phyloP scores from a whole-genome alignment of 371 early-diverging fungal species.

The Lichtheimia ornata region DNA sequence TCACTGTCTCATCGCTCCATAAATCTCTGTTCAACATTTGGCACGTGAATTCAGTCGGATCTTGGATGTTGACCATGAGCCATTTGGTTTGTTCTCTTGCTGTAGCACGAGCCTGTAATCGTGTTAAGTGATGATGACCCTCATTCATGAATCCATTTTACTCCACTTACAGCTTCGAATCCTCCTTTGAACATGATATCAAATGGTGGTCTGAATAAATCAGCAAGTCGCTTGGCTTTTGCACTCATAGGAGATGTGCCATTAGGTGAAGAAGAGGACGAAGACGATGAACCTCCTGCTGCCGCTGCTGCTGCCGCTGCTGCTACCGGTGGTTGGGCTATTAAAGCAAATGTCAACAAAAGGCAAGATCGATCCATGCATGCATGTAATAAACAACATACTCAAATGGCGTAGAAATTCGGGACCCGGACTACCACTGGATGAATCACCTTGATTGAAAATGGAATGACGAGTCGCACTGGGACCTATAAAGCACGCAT shows the following conservation, averaged over 20 bases:
- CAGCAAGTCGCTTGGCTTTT: slow-evolving; percentile 59
- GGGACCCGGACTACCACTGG: slow-evolving; percentile 30
- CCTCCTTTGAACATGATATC: slow-evolving; percentile 83
- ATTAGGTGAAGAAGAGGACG: slow-evolving; percentile 6
- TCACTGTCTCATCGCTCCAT: slow-evolving; percentile 81
- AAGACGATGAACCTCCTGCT: neutral
- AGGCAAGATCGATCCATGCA: neutral
- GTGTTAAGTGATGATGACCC: neutral
- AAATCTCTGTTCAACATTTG: slow-evolving; percentile 90
- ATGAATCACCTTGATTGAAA: slow-evolving; percentile 55
- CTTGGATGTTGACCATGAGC: slow-evolving; percentile 89
- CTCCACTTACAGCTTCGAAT: slow-evolving; percentile 69
- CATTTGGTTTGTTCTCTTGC: slow-evolving; percentile 74
- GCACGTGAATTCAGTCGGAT: slow-evolving; percentile 83
- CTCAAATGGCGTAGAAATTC: slow-evolving; percentile 19
- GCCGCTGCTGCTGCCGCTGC: too few relatives aligned
- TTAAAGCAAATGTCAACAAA: too few relatives aligned
- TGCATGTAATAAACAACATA: neutral
- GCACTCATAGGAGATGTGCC: slow-evolving; percentile 18
- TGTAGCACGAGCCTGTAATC: slow-evolving; percentile 61
- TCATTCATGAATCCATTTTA: neutral
- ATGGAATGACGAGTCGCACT: slow-evolving; percentile 28
- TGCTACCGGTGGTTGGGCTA: too few relatives aligned
- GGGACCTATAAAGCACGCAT: neutral
- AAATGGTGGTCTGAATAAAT: slow-evolving; percentile 85